A percentile compares a stretch with the other conserved stretches of the same genome.
These are phyloP conservation scores for Exophiala oligosperma DNA, from an alignment of 2,329 filamentous ascomycete genomes.

Conservation along the genomic window DNA sequence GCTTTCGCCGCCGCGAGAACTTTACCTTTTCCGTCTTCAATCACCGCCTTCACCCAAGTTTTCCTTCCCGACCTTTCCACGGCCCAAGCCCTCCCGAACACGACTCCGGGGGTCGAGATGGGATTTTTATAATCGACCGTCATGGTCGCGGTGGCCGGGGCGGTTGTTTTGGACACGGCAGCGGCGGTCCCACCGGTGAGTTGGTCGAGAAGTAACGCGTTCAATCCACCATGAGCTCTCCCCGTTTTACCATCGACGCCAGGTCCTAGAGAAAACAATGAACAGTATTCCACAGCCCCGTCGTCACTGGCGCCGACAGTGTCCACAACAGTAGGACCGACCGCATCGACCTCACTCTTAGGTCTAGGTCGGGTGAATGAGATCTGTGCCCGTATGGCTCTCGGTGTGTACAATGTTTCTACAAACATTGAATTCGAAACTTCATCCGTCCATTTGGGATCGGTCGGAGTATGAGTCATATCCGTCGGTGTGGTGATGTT, in stretches of 20 bases:
- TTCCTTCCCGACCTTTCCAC: conserved; percentile 19
- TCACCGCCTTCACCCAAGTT: conserved; percentile 16
- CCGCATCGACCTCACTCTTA: conserved; percentile 3
- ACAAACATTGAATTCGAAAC: conserved; percentile 20
- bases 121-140: conserved; percentile 23
- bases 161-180: not conserved
- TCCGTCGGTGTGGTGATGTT: no score
- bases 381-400: conserved; percentile 16
- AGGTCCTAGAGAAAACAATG: conserved; percentile 13
- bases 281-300: conserved; percentile 10
- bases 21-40: conserved; percentile 16
- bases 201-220: conserved; percentile 20
- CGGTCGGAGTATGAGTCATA: no score
- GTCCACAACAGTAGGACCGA: not conserved
- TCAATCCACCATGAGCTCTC: conserved; percentile 22
- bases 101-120: conserved; percentile 19
- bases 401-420: conserved; percentile 15
- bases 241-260: conserved; percentile 20
- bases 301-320: not conserved
- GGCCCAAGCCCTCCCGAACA: conserved; percentile 17
- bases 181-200: conserved; percentile 13
- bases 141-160: conserved; percentile 23
- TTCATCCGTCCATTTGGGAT: not conserved
- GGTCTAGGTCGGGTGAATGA: conserved; percentile 10
- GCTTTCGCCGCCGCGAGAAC: conserved; percentile 18